Percentiles rank a stretch among this genome's conserved stretches.
These are phyloP conservation scores for Didymella pinodella DNA, from an alignment of 2,329 filamentous ascomycete species.

Conservation along the genomic window DNA sequence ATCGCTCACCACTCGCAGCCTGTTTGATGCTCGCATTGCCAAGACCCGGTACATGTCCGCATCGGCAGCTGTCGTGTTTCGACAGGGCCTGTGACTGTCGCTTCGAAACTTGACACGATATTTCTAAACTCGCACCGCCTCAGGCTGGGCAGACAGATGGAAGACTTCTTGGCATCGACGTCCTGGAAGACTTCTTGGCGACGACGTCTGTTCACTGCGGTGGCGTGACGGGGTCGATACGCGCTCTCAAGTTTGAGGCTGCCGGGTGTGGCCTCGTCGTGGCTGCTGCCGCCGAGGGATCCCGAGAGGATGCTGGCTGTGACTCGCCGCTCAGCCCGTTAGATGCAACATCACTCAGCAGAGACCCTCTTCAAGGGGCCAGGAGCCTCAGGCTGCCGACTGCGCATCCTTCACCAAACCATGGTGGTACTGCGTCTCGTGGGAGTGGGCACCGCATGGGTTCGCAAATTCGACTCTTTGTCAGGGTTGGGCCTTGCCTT, in stretches of 20 bases:
- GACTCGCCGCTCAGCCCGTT: constrained; percentile 4
- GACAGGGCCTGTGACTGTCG: constrained; percentile 27
- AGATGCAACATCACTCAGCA: constrained; percentile 13
- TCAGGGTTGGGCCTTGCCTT: constrained; percentile 2
- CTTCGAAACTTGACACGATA: constrained; percentile 36
- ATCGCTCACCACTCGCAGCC: constrained; percentile 16
- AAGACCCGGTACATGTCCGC: constrained; percentile 20
- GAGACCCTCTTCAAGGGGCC: constrained; percentile 19
- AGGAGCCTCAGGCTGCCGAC: constrained; percentile 22
- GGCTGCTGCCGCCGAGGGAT: constrained; percentile 22
- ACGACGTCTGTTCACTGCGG: not conserved
- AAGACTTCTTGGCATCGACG: constrained; percentile 10
- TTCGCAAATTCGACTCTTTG: constrained; percentile 12
- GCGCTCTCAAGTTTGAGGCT: constrained; percentile 28
- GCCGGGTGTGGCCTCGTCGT: constrained; percentile 32
- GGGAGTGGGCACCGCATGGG: constrained; percentile 33
- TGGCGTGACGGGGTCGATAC: constrained; percentile 1
- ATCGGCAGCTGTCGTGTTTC: constrained; percentile 33
- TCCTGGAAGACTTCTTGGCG: constrained; percentile 6
- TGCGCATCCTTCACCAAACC: constrained; percentile 20
- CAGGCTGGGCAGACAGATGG: constrained; percentile 6
- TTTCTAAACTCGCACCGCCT: constrained; percentile 28
- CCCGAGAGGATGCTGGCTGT: constrained; percentile 3
- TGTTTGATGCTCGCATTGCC: constrained; percentile 22
- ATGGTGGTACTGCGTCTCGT: constrained; percentile 33